Conservation (phyloP, 2,329 filamentous ascomycete genomes). For the Colletotrichum lupini region DNA sequence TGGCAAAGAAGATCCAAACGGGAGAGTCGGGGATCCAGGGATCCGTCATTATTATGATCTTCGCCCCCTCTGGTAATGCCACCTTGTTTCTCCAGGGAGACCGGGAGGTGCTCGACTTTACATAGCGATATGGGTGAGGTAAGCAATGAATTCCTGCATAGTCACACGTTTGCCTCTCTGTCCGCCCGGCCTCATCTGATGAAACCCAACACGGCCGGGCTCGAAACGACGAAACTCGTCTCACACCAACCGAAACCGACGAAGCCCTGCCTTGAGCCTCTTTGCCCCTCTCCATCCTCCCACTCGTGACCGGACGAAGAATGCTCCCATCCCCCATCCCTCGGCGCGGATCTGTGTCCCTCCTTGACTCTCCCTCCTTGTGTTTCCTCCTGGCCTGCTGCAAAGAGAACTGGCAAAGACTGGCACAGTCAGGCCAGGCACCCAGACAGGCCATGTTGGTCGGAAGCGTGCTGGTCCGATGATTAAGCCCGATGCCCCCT, state of each 20-base stretch:
- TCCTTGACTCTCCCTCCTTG: background rate
- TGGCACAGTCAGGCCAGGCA: background rate
- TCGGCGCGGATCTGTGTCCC: background rate
- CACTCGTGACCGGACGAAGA: background rate
- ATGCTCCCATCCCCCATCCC: background rate
- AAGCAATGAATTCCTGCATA: background rate
- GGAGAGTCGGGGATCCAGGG: constrained; percentile 4
- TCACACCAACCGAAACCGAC: constrained; percentile 25
- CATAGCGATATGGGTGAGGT: background rate
- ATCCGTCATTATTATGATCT: constrained; percentile 12
- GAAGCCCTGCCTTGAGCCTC: background rate
- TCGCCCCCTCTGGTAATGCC: background rate
- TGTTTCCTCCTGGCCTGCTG: too few relatives aligned
- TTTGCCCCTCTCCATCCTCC: background rate
- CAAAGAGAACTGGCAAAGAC: background rate
- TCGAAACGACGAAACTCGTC: constrained; percentile 32
- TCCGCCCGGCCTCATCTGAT: constrained; percentile 29
- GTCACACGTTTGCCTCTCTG: background rate
- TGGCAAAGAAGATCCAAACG: constrained; percentile 29
- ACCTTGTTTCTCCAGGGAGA: background rate
- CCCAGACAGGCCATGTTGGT: background rate
- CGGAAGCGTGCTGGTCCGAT: constrained; percentile 28
- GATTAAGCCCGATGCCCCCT: constrained; percentile 26
- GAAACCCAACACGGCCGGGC: constrained; percentile 17
- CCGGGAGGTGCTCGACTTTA: background rate